Percentiles rank a stretch among this genome's conserved stretches.
phyloP scores from a whole-genome alignment of 352 stramenopile genomes.

The Globisporangium sylvaticum region DNA sequence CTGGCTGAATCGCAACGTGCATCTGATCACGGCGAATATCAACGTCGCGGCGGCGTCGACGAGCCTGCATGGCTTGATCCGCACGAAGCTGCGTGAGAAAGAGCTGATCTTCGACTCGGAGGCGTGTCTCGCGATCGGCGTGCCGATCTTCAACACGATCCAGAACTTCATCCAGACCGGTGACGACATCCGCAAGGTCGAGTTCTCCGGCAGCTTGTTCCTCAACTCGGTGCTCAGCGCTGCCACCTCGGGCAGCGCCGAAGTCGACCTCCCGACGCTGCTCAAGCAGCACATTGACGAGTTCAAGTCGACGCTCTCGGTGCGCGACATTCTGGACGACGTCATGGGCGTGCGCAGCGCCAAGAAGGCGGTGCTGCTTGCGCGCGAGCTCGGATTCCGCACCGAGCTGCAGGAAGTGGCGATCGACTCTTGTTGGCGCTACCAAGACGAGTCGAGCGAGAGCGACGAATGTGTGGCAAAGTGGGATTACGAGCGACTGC shows the following conservation, averaged over 20 bases:
- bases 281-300: constrained; percentile 60
- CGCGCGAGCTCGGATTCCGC: constrained; percentile 90
- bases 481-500: constrained; percentile 54
- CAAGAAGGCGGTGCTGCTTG: constrained; percentile 91
- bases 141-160: constrained; percentile 92
- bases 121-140: constrained; percentile 74
- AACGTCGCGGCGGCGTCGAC: constrained; percentile 79
- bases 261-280: constrained; percentile 58
- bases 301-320: constrained; percentile 44
- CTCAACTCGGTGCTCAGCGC: constrained; percentile 82
- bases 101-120: constrained; percentile 89
- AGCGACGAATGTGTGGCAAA: constrained; percentile 25
- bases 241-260: constrained; percentile 16
- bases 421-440: constrained; percentile 46
- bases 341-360: constrained; percentile 86
- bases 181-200: constrained; percentile 86
- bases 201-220: constrained; percentile 88
- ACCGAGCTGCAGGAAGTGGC: constrained; percentile 68
- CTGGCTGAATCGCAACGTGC: constrained; percentile 89
- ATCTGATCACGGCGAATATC: constrained; percentile 93
- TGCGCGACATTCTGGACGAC: constrained; percentile 90
- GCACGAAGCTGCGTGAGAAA: constrained; percentile 60
- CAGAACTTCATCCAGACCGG: constrained; percentile 91
- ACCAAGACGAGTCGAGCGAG: constrained; percentile 12
- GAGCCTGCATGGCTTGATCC: constrained; percentile 73